Evolutionary conservation across 495 filamentous ascomycete genomes (phyloP).

Genomic region (Neurospora sp.): DNA sequence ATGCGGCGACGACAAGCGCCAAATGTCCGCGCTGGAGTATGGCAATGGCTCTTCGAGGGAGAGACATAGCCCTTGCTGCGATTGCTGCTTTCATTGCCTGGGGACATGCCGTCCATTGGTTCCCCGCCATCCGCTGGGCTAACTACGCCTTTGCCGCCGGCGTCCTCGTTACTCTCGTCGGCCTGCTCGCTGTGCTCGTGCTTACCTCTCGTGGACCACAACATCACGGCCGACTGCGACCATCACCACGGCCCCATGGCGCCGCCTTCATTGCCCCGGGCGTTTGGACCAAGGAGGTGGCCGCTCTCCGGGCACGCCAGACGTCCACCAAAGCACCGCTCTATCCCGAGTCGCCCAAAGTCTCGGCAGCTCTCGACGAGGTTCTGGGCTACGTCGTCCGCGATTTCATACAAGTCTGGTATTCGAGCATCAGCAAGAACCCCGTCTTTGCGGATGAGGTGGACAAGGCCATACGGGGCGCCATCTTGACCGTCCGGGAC

Average conservation of each 20-base stretch:
- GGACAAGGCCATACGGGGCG: constrained; percentile 65
- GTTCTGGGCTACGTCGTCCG: constrained; percentile 66
- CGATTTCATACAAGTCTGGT: constrained; percentile 87
- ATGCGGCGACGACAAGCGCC: constrained; percentile 29
- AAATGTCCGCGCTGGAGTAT: constrained; percentile 10
- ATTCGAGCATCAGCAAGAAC: constrained; percentile 71
- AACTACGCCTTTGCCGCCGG: constrained; percentile 71
- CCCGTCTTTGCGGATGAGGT: constrained; percentile 75
- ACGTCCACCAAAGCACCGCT: constrained; percentile 47
- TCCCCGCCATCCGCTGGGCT: constrained; percentile 67
- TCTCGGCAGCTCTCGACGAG: constrained; percentile 74
- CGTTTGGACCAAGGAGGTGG: constrained; percentile 59
- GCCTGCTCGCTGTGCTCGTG: constrained; percentile 47
- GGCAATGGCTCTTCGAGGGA: constrained; percentile 71
- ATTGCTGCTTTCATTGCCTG: constrained; percentile 71
- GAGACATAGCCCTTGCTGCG: constrained; percentile 62
- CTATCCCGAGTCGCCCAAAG: constrained; percentile 65
- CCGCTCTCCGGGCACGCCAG: constrained; percentile 45
- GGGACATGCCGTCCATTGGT: constrained; percentile 71
- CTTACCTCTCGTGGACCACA: constrained; percentile 48
- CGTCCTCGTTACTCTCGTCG: constrained; percentile 39
- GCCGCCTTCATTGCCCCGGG: constrained; percentile 53
- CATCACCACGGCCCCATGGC: constrained; percentile 32
- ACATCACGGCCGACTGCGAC: constrained; percentile 26
- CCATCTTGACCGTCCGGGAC: constrained; percentile 60